Evolutionary conservation across 2,329 filamentous ascomycete species (phyloP), one percentile per base, ranked within the genome.

Genomic region (Thelonectria rubi): DNA sequence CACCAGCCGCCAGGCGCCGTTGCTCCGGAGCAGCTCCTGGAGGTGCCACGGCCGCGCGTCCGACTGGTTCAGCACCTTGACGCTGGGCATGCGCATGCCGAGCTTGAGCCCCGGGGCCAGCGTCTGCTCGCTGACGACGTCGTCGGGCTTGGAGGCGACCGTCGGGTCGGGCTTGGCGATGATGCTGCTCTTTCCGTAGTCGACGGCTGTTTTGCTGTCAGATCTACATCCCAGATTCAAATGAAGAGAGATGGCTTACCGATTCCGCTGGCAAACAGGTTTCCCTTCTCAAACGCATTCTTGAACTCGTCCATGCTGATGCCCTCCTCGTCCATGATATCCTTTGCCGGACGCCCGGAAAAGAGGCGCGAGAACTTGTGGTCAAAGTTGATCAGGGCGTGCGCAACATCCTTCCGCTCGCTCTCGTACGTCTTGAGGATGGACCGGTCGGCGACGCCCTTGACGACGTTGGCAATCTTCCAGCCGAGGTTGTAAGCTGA

Each of bases 351-450:
- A 8, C 79, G 78, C 0, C 66, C 67, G 2, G 67, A 69, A 26
- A 88, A 88, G 0, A 88, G 77, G 1, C 81, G 77, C 5, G 82
- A 83, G 65, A 88, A 86, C 37, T 78, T 80, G 59, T 85, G 83
- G 68, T 89, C 87, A 62, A 89, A 88, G 7, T 82, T 79, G 62
- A 93, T 91, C 0, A 92, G 81, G 40, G 89, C 84, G 64, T 88
- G 80, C 0, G 90, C 90, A 2, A 91, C 84, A 9, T 78, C 79
- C 6, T 83, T 81, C 5, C 89, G 78, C 67, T 87, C 85, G 2
- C 66, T 65, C 47, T 83, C 76, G 62, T 87, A 87, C 0, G 82
- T 85, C 17, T 74, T 67, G 0, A 87, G 75, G 3, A 87, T 76
- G 0, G 70, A 74, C 0, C 73, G 75, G 2, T 79, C 77, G 0